Base-by-base conservation (phyloP, 2,329 filamentous ascomycete species). In the Phaeosphaeria sp. region DNA sequence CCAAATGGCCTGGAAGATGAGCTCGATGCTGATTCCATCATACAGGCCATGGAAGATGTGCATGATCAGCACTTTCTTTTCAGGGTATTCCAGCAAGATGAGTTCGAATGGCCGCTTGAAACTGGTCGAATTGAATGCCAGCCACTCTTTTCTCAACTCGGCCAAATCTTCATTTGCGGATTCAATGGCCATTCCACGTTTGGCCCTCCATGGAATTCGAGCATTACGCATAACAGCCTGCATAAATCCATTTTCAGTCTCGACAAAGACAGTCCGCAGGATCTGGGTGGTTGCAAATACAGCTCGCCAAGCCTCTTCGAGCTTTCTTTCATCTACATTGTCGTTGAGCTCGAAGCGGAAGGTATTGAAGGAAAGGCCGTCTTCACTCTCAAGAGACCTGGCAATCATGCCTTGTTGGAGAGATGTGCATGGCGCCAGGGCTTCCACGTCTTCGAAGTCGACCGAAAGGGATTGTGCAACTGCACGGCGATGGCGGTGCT, bases 331-430 rank as follows among this genome's bases (percentile, higher is more conserved):
- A n/a, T 86, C 81, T 5, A 86, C 70, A 0, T 73, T 59, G 0
- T 74, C 55, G 0, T 74, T 55, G 0, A 96, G 75, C 0, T 79
- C 65, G 44, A 94, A 87, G 0, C 77, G 77, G 69, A 97, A 96
- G 0, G 83, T 81, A 55, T 93, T 93, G 74, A 94, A 96, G 71
- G 97, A 97, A 0, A 90, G 78, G 0, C 83, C 81, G 0, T 79
- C 72, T 0, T 82, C 77, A 18, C 80, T 86, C 10, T 86, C 84
- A 39, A 90, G 72, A 22, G 88, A 89, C 49, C 88, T 85, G 6
- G 90, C 89, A 50, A 97, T 87, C 80, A 97, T 94, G 0, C 93
- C 93, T 72, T 94, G 87, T 69, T 97, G 93, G 0, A 97, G 79
- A 0, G 93, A 86, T 0, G 93, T 96, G 71, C 93, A 97, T 3